Evolutionary conservation across 345 rosid species (phyloP), one percentile per base, ranked within the genome.

Genomic region (Draba incana): DNA sequence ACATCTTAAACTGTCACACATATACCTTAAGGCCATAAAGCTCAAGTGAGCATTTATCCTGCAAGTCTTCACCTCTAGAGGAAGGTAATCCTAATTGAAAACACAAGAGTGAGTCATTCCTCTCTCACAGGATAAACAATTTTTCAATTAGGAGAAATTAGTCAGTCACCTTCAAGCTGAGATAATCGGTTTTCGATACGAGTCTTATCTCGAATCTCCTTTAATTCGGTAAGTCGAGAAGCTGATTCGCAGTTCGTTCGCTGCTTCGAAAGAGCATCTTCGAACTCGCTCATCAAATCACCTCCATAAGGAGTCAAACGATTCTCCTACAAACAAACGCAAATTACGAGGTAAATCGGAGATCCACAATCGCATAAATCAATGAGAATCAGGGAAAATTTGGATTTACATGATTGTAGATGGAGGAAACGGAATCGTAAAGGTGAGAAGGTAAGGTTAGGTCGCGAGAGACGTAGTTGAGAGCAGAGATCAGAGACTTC

Each of bases 11-110:
- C 5, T 2, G 25, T 14, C 14, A 39, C 8, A 8, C 23, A 44
- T 13, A 79, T 81, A 89, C 98, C 96, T 89, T 89, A 55, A 92
- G 78, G 50, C 98, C 96, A 62, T 92, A 88, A 64, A 92, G 85
- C 77, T 89, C 96, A 56, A 86, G 85, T 64, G 89, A 79, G 79
- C 98, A 87, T 84, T 86, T 88, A 15, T 81, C 71, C 84, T 89
- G 98, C 81, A 92, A 75, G 47, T 86, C 98, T 62, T 89, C 89
- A 37, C 98, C 92, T 82, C 91, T 80, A 68, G 69, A 84, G 57
- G 95, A 84, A 69, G 97, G 96, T 76, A 92, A 72, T 65, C 78
- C 98, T 92, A 82, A 77, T 28, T 74, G 13, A 68, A 68, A 71
- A 80, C 24, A 69, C 41, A 65, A 50, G 37, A 49, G 15, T 69